A percentile compares a stretch with the other conserved stretches of the same genome.
Evolutionary conservation across 1,284 basidiomycete genomes (phyloP).

Genomic region (Leccinum angustisporum): DNA sequence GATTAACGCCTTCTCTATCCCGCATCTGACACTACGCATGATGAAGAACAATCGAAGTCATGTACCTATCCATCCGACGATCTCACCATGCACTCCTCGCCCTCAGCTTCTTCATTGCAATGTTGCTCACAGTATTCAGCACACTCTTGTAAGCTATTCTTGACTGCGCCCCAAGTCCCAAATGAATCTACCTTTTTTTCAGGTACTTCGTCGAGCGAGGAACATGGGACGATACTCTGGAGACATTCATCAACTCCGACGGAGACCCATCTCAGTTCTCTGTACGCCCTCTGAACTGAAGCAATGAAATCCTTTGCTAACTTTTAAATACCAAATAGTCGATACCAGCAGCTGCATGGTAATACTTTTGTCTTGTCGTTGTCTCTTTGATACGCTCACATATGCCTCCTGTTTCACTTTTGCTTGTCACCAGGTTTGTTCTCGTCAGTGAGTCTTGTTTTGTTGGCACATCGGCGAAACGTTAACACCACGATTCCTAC

Average conservation of each 20-base stretch:
- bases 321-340: slow-evolving; percentile 42
- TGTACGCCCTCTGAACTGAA: slow-evolving; percentile 36
- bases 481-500: neutral
- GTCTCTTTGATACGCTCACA: neutral
- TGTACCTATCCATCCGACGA: slow-evolving; percentile 84
- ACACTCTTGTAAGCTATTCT: slow-evolving; percentile 65
- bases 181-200: neutral
- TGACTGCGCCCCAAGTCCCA: neutral
- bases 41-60: slow-evolving; percentile 83
- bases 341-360: slow-evolving; percentile 79
- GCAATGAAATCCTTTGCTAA: slow-evolving; percentile 5
- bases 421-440: slow-evolving; percentile 35
- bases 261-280: slow-evolving; percentile 79
- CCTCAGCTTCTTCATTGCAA: slow-evolving; percentile 84
- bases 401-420: neutral
- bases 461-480: neutral
- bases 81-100: slow-evolving; percentile 86
- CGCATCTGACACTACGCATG: neutral
- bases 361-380: slow-evolving; percentile 2
- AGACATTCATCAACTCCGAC: slow-evolving; percentile 79
- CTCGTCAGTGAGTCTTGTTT: slow-evolving; percentile 46
- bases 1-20: too few species aligned
- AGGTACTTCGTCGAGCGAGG: slow-evolving; percentile 89
- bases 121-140: slow-evolving; percentile 83
- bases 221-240: slow-evolving; percentile 78